Evolutionary conservation across 305 asterid species (phyloP), one percentile per base, ranked within the genome.

Genomic region (Fraxinus angustifolia): DNA sequence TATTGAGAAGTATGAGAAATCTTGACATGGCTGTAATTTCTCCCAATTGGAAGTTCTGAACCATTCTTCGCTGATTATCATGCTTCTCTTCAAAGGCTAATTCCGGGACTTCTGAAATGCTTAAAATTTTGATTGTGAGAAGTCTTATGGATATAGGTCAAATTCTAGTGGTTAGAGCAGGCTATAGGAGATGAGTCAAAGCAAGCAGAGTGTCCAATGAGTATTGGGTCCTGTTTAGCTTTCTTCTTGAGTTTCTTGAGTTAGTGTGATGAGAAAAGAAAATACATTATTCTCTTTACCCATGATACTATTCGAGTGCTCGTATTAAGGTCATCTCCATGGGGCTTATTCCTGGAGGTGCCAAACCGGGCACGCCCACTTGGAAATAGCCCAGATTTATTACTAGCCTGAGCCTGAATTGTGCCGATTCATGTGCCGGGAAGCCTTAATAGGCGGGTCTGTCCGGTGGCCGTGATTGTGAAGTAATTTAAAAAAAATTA

Each of bases 1-100:
- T 67, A 87, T 96, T 75, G 90, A 79, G 48, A 92, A 86, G 82
- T 89, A 91, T 87, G 93, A 95, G 80, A 89, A 90, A 83, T 73
- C 83, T 70, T 87, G 89, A 91, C 81, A 60, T 78, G 75, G 85
- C 70, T 62, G 2, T 62, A 62, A 62, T 62, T 77, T 74, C 85
- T 40, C 31, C 80, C 28, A 68, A 68, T 58, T 77, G 88, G 82
- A 86, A 80, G 82, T 78, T 53, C 56, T 79, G 86, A 81, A 78
- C 73, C 82, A 81, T 83, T 79, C 83, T 85, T 80, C 76, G 65
- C 80, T 73, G 81, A 81, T 14, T 48, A 67, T 73, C 62, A 70
- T 77, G 79, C 70, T 34, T 12, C 45, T 62, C 35, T 79, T 35
- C 45, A 62, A 80, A 76, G 8, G 45, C 62, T 48, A 58, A 65